phyloP scores from a whole-genome alignment of 2,329 filamentous ascomycete genomes.

The Epichloe aotearoae region DNA sequence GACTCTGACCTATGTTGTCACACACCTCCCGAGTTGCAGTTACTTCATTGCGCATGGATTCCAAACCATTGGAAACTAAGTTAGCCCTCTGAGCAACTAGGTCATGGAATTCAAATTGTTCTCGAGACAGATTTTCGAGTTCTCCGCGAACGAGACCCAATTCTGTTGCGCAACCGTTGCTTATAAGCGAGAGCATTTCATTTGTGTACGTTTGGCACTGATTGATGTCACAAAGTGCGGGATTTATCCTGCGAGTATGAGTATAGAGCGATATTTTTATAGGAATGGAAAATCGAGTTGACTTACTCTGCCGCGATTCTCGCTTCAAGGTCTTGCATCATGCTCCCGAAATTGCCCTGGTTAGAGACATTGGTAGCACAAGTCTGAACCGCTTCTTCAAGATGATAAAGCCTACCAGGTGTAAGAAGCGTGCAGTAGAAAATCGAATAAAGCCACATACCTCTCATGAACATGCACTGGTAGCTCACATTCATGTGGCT shows the following conservation, averaged over 20 bases:
- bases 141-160: background rate
- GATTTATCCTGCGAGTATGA: constrained; percentile 3
- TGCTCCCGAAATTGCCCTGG: background rate
- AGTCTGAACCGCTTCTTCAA: constrained; percentile 1
- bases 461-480: background rate
- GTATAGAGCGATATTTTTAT: background rate
- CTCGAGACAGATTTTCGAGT: constrained; percentile 6
- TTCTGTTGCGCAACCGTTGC: constrained; percentile 3
- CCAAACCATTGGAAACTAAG: background rate
- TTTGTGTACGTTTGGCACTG: constrained; percentile 2
- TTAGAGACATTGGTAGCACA: background rate
- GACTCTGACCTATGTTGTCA: background rate
- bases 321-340: constrained; percentile 2
- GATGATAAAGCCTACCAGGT: background rate
- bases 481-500: background rate
- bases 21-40: background rate
- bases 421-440: background rate
- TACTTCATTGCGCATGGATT: constrained; percentile 1
- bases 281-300: background rate
- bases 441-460: background rate
- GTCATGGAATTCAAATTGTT: constrained; percentile 2
- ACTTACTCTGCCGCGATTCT: constrained; percentile 3
- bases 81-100: constrained; percentile 2
- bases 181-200: constrained; percentile 1
- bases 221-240: constrained; percentile 1